A percentile compares a stretch with the other conserved stretches of the same genome.
Conservation (phyloP, 2,329 filamentous ascomycete genomes). For the Scortechinia acanthostroma region DNA sequence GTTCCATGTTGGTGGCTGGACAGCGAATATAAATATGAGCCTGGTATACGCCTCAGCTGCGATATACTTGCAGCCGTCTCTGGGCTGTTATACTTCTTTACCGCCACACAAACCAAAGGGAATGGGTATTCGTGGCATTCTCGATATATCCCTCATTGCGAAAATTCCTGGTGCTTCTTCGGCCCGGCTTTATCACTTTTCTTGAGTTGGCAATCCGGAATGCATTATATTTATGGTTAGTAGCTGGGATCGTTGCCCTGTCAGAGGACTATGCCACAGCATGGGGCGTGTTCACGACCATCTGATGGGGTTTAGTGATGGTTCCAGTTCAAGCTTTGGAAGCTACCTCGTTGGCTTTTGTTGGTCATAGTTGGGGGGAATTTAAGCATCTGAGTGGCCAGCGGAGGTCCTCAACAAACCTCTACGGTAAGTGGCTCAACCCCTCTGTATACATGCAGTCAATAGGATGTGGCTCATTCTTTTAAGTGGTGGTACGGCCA, state of each 20-base stretch:
- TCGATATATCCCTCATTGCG: constrained; percentile 29
- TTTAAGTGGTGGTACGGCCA: too few relatives aligned
- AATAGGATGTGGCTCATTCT: too few relatives aligned
- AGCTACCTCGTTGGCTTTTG: constrained; percentile 55
- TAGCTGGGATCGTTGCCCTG: constrained; percentile 55
- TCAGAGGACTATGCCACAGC: constrained; percentile 62
- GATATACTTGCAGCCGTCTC: constrained; percentile 42
- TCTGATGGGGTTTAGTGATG: constrained; percentile 70
- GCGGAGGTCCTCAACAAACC: constrained; percentile 16
- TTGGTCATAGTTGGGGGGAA: constrained; percentile 61
- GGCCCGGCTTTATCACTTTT: constrained; percentile 52
- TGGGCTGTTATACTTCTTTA: constrained; percentile 57
- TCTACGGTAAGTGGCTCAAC: constrained; percentile 14
- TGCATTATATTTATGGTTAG: constrained; percentile 64
- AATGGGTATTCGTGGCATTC: constrained; percentile 5
- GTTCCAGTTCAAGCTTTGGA: constrained; percentile 64
- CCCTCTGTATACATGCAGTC: too few relatives aligned
- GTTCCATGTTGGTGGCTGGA: constrained; percentile 46
- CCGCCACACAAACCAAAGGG: constrained; percentile 23
- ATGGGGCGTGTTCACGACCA: constrained; percentile 70
- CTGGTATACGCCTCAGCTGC: constrained; percentile 53
- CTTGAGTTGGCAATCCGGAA: constrained; percentile 62
- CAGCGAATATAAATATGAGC: constrained; percentile 56
- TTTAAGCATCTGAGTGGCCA: too few relatives aligned
- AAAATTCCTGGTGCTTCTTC: constrained; percentile 38